These are phyloP conservation scores for Populus hybrid DNA, from an alignment of 441 rosid species.

Conservation along the genomic window DNA sequence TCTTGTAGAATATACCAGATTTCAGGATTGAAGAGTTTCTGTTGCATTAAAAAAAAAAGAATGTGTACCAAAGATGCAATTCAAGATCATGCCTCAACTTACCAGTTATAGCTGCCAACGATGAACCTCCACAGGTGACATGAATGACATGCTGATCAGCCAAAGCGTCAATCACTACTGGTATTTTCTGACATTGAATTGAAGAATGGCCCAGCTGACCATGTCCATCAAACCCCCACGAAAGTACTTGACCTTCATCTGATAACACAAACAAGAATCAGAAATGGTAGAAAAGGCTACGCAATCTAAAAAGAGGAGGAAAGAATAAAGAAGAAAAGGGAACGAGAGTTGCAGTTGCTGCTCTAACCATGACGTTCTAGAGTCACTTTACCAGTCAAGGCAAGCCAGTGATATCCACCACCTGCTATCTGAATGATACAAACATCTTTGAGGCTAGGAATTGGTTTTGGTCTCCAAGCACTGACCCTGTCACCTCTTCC, in stretches of 20 bases:
- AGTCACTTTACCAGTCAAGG: conserved; percentile 61
- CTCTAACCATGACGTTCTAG: not conserved
- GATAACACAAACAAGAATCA: conserved; percentile 24
- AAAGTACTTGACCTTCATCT: conserved; percentile 80
- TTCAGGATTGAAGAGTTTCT: not conserved
- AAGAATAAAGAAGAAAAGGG: not conserved
- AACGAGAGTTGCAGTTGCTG: not conserved
- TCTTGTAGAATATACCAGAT: not conserved
- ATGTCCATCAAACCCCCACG: conserved; percentile 95
- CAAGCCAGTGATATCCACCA: conserved; percentile 95
- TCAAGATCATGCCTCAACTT: conserved; percentile 12
- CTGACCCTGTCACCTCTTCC: conserved; percentile 81
- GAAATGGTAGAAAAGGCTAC: not conserved
- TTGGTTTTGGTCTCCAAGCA: conserved; percentile 78
- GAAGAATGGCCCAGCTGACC: conserved; percentile 83
- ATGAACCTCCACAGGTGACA: conserved; percentile 79
- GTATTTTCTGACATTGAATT: conserved; percentile 48
- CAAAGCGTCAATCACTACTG: conserved; percentile 56
- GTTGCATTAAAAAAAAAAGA: not conserved
- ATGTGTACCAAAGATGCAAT: not conserved
- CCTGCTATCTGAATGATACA: conserved; percentile 62
- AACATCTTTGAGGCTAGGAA: conserved; percentile 58
- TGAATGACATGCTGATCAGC: conserved; percentile 51
- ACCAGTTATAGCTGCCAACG: conserved; percentile 87
- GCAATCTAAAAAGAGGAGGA: not conserved